Base-by-base conservation (phyloP, 768 basidiomycete species). In the Trametopsis cervina region DNA sequence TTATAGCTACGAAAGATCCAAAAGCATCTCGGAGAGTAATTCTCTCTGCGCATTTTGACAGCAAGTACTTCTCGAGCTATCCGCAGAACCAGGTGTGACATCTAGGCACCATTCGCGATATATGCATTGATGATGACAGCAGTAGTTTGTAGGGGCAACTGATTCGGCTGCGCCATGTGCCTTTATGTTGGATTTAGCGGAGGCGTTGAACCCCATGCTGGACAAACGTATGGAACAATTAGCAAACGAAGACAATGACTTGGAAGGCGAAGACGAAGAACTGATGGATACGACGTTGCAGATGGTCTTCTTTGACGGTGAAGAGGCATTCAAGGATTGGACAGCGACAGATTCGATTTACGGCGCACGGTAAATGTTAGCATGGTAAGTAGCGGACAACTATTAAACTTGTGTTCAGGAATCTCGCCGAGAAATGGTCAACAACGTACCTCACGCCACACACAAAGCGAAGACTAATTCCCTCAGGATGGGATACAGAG, bases 81-180 rank as follows among this genome's bases (percentile, higher is more conserved):
- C 87, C 89, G 4, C 64, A 76, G 29, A 87, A 89, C 60, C 84
- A 89, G 71, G 92, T 89, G 58, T 50, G 72, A 62, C 18, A 40
- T 6, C 44, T 18, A 20, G 40, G 46, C 12, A 15, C 42, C 18
- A 33, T 18, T 22, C 23, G 23, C 27, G 7, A 10, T 11, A 46
- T 12, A 26, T 12, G 37, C 35, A 6, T 39, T 53, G 7, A 45
- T 41, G 29, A 22, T 42, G 25, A 40, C 36, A 47, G 42, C 44
- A 52, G 54, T 66, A 97, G 89, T 99, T 99, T 63, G 71, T 99
- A 59, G 96, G 96, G 26, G 96, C 96, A 7, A 98, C 93, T 9
- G 96, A 99, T 63, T 96, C 93, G 0, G 96, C 94, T 4, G 92
- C 90, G 26, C 83, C 96, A 2, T 97, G 94, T 55, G 91, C 93